Evolutionary conservation across 352 stramenopile genomes (phyloP), one percentile per base, ranked within the genome.

Genomic region (Phytophthora constricta): DNA sequence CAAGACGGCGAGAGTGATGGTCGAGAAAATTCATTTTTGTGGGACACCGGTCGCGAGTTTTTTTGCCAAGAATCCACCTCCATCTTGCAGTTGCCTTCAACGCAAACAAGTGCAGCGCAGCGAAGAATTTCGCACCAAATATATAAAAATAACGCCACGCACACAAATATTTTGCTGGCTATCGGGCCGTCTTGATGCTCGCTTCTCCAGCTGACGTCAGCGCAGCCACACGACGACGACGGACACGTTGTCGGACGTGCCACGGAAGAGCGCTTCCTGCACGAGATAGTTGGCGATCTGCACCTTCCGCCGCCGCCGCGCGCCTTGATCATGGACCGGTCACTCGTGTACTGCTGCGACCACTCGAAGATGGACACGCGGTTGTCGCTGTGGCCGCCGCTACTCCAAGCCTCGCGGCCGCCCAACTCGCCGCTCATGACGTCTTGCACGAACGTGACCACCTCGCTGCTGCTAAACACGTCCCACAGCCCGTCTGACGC

Each of bases 401-500:
- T 94, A 39, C 86, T 87, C 86, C 90, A 92, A 25, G 83, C 88
- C 55, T 94, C 86, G 39, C 86, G 79, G 13, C 87, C 85, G 14
- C 90, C 89, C 7, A 97, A 57, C 50, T 94, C 87, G 25, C 89
- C 91, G 22, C 81, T 87, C 73, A 97, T 84, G 25, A 97, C 86
- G 47, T 96, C 83, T 52, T 96, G 84, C 34, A 98, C 92, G 70
- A 98, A 98, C 33, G 88, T 87, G 16, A 98, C 88, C 17, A 93
- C 91, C 61, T 98, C 89, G 33, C 97, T 89, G 54, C 84, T 97
- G 11, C 77, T 92, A 60, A 98, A 98, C 25, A 98, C 92, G 58
- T 98, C 95, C 94, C 94, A 98, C 2, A 98, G 77, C 0, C 95
- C 95, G 56, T 98, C 95, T 17, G 85, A 97, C 19, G 94, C 95